Evolutionary conservation across 805 yeast species (phyloP), one percentile per base, ranked within the genome.

Genomic region (Yarrowia osloensis): DNA sequence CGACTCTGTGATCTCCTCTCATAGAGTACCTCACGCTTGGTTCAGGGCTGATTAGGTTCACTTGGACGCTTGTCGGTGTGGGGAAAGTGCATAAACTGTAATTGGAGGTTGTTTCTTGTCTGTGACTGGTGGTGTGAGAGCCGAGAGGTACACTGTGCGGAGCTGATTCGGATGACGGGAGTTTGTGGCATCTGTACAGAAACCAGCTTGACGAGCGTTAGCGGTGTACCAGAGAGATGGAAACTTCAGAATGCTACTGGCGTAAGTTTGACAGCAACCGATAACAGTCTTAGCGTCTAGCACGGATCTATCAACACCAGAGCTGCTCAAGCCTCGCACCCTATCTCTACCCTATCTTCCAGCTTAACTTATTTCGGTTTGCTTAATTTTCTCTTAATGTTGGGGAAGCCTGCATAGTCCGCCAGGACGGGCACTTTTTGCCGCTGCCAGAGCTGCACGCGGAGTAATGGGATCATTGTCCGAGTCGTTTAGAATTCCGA

Each of bases 41-140:
- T 21, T 42, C 22, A 21, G 19, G n/a, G 4, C 19, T 50, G 57
- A 50, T 50, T 50, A 33, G 57, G 57, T 50, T 50, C 13, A 31
- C 15, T 6, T 4, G 13, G 26, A n/a, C 28, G 37, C 24, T 49
- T 29, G 57, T 15, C 40, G 29, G 29, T 50, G 57, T 50, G 57
- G 57, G 57, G 57, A 50, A 50, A 22, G 21, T 50, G 57, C 57
- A 50, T 31, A 22, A 50, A 50, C 40, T 4, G 13, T 50, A 33
- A 12, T 31, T 29, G 17, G 19, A 21, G 57, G 24, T n/a, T 21
- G 57, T 31, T 33, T 50, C 21, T 31, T 8, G 19, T 13, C 9
- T 8, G 31, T 24, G 50, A 21, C 24, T 49, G 35, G 37, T 49
- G 54, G 54, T 28, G 22, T 28, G 37, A 28, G 54, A 49, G 54